phyloP scores from a whole-genome alignment of 441 rosid species.

The Mallotus repandus region DNA sequence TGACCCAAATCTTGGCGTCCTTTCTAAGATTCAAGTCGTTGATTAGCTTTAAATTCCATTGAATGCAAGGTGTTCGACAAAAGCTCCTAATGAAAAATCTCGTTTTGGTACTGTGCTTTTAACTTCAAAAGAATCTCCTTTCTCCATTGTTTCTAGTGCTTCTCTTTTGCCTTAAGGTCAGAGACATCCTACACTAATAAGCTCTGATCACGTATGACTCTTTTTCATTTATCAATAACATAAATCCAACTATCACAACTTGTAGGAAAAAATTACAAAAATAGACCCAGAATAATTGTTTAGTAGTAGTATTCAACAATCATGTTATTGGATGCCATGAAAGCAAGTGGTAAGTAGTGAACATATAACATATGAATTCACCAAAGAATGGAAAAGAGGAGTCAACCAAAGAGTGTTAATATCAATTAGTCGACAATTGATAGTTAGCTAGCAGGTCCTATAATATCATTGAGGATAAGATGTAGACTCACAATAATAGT shows the following conservation, averaged over 20 bases:
- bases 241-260: background rate
- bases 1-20: conserved; percentile 15
- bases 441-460: conserved; percentile 6
- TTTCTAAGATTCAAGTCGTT: conserved; percentile 23
- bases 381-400: background rate
- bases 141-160: conserved; percentile 43
- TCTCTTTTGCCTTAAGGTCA: conserved; percentile 50
- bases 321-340: background rate
- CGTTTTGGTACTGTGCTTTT: conserved; percentile 43
- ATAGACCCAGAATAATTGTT: background rate
- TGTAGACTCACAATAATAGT: background rate
- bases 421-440: background rate
- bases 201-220: background rate
- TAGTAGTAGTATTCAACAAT: no score
- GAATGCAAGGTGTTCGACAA: conserved; percentile 49
- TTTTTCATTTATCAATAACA: no score
- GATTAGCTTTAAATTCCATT: conserved; percentile 44
- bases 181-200: no score
- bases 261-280: background rate
- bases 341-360: background rate
- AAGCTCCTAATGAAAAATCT: conserved; percentile 55
- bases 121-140: conserved; percentile 47
- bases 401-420: background rate
- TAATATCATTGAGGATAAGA: background rate
- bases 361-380: background rate